Conservation (phyloP, 345 rosid species). For the Aethionema arabicum region DNA sequence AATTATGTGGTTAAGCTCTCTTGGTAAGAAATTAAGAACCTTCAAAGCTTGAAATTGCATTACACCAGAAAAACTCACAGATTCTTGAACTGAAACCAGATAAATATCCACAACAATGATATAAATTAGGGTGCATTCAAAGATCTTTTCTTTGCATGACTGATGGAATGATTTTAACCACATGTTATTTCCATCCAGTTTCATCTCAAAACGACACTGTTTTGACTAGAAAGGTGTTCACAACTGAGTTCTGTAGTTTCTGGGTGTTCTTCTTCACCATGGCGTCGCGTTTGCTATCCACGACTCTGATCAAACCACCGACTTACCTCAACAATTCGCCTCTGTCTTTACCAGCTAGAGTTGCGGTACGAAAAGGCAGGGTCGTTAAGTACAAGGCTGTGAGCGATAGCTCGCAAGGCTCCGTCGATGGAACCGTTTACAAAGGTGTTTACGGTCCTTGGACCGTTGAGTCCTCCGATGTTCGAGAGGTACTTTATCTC, state of each 20-base stretch:
- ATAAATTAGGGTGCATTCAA: too few relatives aligned
- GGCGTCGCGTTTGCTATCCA: slow-evolving; percentile 46
- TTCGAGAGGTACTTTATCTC: slow-evolving; percentile 59
- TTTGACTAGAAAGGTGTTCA: too few relatives aligned
- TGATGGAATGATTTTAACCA: slow-evolving; percentile 10
- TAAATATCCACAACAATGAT: too few relatives aligned
- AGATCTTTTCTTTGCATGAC: neutral
- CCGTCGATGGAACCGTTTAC: slow-evolving; percentile 55
- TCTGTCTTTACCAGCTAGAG: neutral
- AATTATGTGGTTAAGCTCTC: too few relatives aligned
- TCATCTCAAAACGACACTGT: too few relatives aligned
- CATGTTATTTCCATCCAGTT: neutral
- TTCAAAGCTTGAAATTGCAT: too few relatives aligned
- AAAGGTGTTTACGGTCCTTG: slow-evolving; percentile 81
- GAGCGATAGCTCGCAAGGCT: slow-evolving; percentile 51
- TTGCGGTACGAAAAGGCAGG: slow-evolving; percentile 18
- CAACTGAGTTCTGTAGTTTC: neutral
- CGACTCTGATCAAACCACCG: slow-evolving; percentile 31
- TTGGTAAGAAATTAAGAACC: too few relatives aligned
- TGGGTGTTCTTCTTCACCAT: slow-evolving; percentile 27
- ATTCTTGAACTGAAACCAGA: too few relatives aligned
- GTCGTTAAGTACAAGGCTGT: slow-evolving; percentile 41
- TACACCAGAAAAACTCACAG: too few relatives aligned
- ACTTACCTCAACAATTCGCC: slow-evolving; percentile 14
- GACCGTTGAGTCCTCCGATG: slow-evolving; percentile 77